A percentile compares a stretch with the other conserved stretches of the same genome.
Evolutionary conservation across 2,329 filamentous ascomycete genomes (phyloP).

Genomic region (Graphilbum ipis-grandicollis): DNA sequence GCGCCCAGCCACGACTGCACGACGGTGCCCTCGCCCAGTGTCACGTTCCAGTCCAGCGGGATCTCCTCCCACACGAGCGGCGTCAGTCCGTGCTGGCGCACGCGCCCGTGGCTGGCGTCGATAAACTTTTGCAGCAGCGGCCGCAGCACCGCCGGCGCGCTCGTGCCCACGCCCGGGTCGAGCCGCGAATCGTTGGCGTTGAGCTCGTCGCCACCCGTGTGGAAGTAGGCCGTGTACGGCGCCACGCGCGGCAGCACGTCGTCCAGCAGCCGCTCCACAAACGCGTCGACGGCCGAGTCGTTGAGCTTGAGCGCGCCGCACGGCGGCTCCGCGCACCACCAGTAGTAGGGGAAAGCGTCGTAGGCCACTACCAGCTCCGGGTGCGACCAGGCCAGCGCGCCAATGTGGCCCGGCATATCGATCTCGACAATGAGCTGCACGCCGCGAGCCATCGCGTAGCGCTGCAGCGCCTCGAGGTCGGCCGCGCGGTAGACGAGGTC

Average conservation of each 20-base stretch:
- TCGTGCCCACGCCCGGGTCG: constrained; percentile 55
- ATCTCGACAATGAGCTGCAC: constrained; percentile 60
- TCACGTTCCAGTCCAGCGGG: constrained; percentile 60
- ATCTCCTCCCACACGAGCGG: constrained; percentile 86
- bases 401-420: constrained; percentile 67
- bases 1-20: constrained; percentile 65
- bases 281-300: constrained; percentile 48
- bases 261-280: constrained; percentile 54
- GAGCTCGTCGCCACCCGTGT: constrained; percentile 78
- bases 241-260: constrained; percentile 58
- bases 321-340: constrained; percentile 44
- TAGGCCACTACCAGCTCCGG: constrained; percentile 57
- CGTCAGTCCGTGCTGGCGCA: constrained; percentile 45
- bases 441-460: constrained; percentile 51
- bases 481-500: constrained; percentile 49
- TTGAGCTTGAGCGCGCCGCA: constrained; percentile 64
- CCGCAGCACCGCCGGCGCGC: constrained; percentile 43
- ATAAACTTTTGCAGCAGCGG: constrained; percentile 68
- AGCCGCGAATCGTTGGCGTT: constrained; percentile 59
- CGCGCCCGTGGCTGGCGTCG: constrained; percentile 47
- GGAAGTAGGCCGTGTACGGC: constrained; percentile 59
- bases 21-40: constrained; percentile 50
- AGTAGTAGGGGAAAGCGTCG: constrained; percentile 35
- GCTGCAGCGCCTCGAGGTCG: constrained; percentile 50
- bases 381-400: constrained; percentile 45